A percentile compares a stretch with the other conserved stretches of the same genome.
These are phyloP conservation scores for Sanghuangporus sanghuang DNA, from an alignment of 1,284 basidiomycete species.

Conservation along the genomic window DNA sequence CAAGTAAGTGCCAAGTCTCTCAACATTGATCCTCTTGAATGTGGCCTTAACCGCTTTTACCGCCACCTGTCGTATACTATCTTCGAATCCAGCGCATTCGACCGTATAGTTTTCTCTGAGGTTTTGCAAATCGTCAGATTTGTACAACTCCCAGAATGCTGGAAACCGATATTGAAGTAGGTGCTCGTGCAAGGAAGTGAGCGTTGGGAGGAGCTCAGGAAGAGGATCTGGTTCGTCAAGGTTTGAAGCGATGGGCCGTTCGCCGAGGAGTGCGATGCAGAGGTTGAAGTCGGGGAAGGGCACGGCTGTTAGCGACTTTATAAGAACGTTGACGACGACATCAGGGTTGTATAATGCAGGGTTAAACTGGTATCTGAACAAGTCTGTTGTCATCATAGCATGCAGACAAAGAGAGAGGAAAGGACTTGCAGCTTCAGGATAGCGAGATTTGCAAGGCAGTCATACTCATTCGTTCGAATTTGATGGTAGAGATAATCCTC, in stretches of 20 bases:
- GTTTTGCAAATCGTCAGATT: conserved; percentile 59
- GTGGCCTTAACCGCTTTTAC: conserved; percentile 74
- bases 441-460: conserved; percentile 89
- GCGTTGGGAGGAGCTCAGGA: conserved; percentile 66
- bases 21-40: conserved; percentile 69
- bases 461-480: conserved; percentile 85
- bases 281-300: conserved; percentile 93
- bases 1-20: conserved; percentile 69
- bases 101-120: conserved; percentile 82
- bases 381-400: not conserved
- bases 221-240: conserved; percentile 80
- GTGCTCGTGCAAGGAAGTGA: conserved; percentile 71
- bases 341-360: conserved; percentile 89
- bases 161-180: conserved; percentile 88
- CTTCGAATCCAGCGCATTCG: conserved; percentile 77
- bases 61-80: conserved; percentile 71
- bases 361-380: conserved; percentile 92
- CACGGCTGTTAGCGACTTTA: conserved; percentile 81
- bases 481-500: conserved; percentile 95
- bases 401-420: not conserved
- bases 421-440: conserved; percentile 71
- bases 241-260: conserved; percentile 52
- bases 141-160: conserved; percentile 79
- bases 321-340: conserved; percentile 89
- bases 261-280: conserved; percentile 85